phyloP scores from a whole-genome alignment of 2,329 filamentous ascomycete genomes.

The Diaporthe vexans region DNA sequence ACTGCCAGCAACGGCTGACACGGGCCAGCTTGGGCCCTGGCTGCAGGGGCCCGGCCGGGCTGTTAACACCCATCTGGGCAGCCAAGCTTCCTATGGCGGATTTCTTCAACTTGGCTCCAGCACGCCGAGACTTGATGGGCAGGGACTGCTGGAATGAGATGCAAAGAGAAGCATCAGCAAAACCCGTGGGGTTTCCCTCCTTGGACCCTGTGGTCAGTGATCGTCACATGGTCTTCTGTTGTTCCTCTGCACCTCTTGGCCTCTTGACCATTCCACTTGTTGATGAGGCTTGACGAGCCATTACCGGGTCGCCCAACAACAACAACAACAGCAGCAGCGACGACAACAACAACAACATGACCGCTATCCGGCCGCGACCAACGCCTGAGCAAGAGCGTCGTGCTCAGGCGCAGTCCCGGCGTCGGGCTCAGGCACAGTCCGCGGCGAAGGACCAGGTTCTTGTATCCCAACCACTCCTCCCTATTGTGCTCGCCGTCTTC shows the following conservation, averaged over 20 bases:
- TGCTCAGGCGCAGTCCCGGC: neutral
- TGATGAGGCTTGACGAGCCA: neutral
- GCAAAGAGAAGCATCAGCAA: neutral
- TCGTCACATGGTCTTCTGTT: neutral
- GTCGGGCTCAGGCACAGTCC: neutral
- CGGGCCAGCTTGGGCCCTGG: neutral
- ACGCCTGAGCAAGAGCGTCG: constrained; percentile 2
- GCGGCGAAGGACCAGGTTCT: neutral
- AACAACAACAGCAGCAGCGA: too few species aligned
- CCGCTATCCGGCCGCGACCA: neutral
- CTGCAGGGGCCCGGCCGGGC: neutral
- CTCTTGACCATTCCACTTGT: neutral
- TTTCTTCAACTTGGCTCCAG: neutral
- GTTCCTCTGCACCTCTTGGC: too few species aligned
- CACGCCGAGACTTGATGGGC: neutral
- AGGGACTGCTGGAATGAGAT: neutral
- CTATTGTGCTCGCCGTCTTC: constrained; percentile 20
- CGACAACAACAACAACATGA: neutral
- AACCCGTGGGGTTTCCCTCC: neutral
- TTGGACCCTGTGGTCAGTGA: neutral
- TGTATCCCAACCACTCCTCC: neutral
- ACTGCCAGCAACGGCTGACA: neutral
- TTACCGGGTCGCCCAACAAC: neutral
- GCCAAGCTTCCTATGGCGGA: constrained; percentile 27
- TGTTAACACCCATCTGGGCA: neutral